phyloP scores from a whole-genome alignment of 2,329 filamentous ascomycete species.

The Graphilbum fragrans region DNA sequence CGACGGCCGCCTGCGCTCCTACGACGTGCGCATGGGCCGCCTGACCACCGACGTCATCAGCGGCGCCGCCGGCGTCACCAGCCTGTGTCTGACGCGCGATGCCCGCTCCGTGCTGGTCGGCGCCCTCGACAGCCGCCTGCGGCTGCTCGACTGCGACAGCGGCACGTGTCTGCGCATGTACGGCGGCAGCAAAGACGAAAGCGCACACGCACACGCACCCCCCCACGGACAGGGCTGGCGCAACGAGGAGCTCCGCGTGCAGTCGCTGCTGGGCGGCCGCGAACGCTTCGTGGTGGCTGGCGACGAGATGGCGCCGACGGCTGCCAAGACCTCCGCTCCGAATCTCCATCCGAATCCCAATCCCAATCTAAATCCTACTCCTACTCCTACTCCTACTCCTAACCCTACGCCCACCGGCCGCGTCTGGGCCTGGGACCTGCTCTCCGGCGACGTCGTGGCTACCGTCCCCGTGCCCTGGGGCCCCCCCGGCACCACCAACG shows the following conservation, averaged over 20 bases:
- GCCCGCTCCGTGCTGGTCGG: slow-evolving; percentile 64
- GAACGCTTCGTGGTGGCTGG: slow-evolving; percentile 73
- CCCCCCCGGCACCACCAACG: slow-evolving; percentile 21
- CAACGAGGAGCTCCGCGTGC: slow-evolving; percentile 63
- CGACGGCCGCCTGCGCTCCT: slow-evolving; percentile 69
- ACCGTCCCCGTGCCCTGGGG: slow-evolving; percentile 49
- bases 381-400: background rate
- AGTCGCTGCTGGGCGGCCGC: slow-evolving; percentile 60
- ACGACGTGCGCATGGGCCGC: slow-evolving; percentile 70
- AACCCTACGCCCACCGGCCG: slow-evolving; percentile 37
- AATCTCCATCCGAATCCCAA: slow-evolving; percentile 2
- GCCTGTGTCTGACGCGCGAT: slow-evolving; percentile 57
- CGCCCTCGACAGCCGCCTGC: slow-evolving; percentile 61
- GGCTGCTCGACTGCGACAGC: slow-evolving; percentile 67
- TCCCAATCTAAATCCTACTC: background rate
- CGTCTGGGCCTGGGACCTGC: slow-evolving; percentile 72
- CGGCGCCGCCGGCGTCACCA: slow-evolving; percentile 52
- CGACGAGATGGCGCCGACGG: slow-evolving; percentile 48
- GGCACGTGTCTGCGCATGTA: slow-evolving; percentile 68
- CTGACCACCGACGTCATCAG: slow-evolving; percentile 60
- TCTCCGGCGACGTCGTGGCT: slow-evolving; percentile 57
- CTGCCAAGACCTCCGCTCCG: slow-evolving; percentile 11
- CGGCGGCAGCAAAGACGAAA: slow-evolving; percentile 10
- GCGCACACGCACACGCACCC: background rate
- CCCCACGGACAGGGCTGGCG: slow-evolving; percentile 20